Evolutionary conservation across 768 basidiomycete genomes (phyloP).

Genomic region (Kwoniella dejecticola): DNA sequence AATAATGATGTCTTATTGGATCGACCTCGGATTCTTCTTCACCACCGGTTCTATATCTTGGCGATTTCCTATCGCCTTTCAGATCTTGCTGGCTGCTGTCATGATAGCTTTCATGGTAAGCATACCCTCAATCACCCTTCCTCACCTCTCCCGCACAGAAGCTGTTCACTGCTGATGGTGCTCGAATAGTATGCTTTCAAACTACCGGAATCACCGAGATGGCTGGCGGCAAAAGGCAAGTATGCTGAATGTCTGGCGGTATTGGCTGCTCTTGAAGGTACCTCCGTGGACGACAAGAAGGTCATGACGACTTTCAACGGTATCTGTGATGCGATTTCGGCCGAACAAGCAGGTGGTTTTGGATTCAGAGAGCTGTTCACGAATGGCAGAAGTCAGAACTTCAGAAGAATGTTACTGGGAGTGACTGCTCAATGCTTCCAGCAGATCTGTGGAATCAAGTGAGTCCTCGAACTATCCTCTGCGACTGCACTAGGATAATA

Average conservation of each 20-base stretch:
- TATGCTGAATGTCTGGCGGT: constrained; percentile 65
- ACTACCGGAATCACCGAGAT: constrained; percentile 55
- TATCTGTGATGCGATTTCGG: constrained; percentile 62
- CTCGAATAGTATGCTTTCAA: constrained; percentile 59
- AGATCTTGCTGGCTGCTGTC: constrained; percentile 63
- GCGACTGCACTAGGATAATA: no score
- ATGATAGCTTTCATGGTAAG: constrained; percentile 57
- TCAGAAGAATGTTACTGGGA: constrained; percentile 63
- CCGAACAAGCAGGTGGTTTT: constrained; percentile 58
- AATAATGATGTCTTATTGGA: constrained; percentile 69
- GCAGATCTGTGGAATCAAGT: constrained; percentile 60
- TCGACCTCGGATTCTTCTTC: constrained; percentile 68
- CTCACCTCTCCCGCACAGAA: no score
- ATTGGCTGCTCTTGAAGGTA: constrained; percentile 65
- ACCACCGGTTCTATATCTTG: constrained; percentile 62
- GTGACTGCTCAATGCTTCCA: constrained; percentile 68
- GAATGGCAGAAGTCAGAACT: constrained; percentile 65
- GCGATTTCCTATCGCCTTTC: constrained; percentile 67
- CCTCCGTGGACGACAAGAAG: constrained; percentile 58
- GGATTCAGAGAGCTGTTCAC: constrained; percentile 63
- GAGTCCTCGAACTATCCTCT: background rate
- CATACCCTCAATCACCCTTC: no score
- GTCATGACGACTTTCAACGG: constrained; percentile 63
- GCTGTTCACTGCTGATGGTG: background rate
- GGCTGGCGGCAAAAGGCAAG: constrained; percentile 64